These are phyloP conservation scores for Erysimum pusillum DNA, from an alignment of 441 rosid species.

Conservation along the genomic window DNA sequence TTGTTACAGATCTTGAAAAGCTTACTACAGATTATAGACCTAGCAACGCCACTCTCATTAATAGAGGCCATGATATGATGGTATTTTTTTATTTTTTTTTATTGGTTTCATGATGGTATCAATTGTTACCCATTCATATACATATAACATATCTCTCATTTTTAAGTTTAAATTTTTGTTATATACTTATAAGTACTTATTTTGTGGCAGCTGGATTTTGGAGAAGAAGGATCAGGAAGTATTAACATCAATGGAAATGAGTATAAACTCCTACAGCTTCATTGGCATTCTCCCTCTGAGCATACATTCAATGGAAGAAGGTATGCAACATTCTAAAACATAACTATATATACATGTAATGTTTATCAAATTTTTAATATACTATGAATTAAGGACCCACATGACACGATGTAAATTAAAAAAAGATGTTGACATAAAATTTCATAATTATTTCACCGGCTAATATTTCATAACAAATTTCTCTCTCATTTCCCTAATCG, in stretches of 20 bases:
- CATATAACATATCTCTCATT: not conserved
- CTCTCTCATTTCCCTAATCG: too few relatives aligned
- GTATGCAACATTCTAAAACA: slow-evolving; percentile 43
- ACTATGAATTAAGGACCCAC: not conserved
- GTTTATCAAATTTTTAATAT: not conserved
- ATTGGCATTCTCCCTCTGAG: slow-evolving; percentile 90
- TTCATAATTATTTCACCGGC: not conserved
- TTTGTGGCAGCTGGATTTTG: slow-evolving; percentile 63
- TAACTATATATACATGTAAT: not conserved
- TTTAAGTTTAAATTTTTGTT: not conserved
- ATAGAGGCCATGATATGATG: slow-evolving; percentile 90
- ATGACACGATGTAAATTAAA: not conserved
- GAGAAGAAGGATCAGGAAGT: slow-evolving; percentile 61
- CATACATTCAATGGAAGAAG: slow-evolving; percentile 70
- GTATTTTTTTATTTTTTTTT: too few relatives aligned
- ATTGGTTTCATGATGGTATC: slow-evolving; percentile 85
- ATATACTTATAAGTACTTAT: too few relatives aligned
- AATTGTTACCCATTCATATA: not conserved
- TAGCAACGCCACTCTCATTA: slow-evolving; percentile 65
- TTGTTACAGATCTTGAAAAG: slow-evolving; percentile 59
- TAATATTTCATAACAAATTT: too few relatives aligned
- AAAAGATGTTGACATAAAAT: too few relatives aligned
- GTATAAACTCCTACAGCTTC: slow-evolving; percentile 65
- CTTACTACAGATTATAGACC: slow-evolving; percentile 64
- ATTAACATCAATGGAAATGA: slow-evolving; percentile 60